phyloP scores from a whole-genome alignment of 768 basidiomycete species.

The Lentinula boryana region DNA sequence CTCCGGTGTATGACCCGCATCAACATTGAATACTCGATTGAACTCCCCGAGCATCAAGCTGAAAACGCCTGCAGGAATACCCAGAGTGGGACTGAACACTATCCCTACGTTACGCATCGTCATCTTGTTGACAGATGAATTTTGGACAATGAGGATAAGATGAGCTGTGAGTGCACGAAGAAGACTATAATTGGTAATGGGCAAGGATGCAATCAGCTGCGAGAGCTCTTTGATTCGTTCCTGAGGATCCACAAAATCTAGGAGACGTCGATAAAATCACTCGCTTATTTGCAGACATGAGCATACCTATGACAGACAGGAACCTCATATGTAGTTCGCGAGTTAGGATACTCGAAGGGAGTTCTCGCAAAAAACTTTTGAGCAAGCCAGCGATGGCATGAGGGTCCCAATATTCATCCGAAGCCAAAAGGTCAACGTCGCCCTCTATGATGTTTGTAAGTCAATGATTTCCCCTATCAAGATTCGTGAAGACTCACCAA shows the following conservation, averaged over 20 bases:
- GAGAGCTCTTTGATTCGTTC: conserved; percentile 87
- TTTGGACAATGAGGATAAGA: conserved; percentile 90
- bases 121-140: conserved; percentile 92
- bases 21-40: conserved; percentile 88
- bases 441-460: conserved; percentile 56
- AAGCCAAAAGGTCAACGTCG: conserved; percentile 84
- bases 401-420: conserved; percentile 94
- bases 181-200: conserved; percentile 88
- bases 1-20: conserved; percentile 24
- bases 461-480: conserved; percentile 5
- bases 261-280: conserved; percentile 8
- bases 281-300: neutral
- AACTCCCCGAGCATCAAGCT: conserved; percentile 93
- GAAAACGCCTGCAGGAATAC: conserved; percentile 97
- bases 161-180: conserved; percentile 93
- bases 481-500: conserved; percentile 45
- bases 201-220: conserved; percentile 79
- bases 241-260: conserved; percentile 85
- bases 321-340: conserved; percentile 88
- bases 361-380: conserved; percentile 88
- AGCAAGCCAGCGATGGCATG: conserved; percentile 95
- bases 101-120: conserved; percentile 98
- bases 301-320: conserved; percentile 87
- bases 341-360: conserved; percentile 90
- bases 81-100: conserved; percentile 95